Percentiles rank a stretch among this genome's conserved stretches.
Evolutionary conservation across 208 protist genomes (phyloP).

Genomic region (Blechomonas ayalai): DNA sequence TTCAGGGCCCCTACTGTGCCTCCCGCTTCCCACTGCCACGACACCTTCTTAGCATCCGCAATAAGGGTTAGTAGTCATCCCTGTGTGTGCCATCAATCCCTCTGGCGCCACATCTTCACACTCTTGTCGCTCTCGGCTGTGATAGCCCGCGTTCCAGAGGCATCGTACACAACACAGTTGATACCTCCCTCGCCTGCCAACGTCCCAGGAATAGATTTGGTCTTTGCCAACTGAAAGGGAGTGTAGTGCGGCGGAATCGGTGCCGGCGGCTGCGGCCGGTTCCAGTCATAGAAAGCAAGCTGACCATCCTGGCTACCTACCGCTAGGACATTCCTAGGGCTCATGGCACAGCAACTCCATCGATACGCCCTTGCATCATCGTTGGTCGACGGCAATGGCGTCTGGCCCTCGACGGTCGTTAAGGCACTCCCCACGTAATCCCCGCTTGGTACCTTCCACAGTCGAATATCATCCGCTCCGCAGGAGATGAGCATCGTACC

Average conservation of each 20-base stretch:
- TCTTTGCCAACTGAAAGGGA: conserved; percentile 66
- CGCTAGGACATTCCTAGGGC: conserved; percentile 89
- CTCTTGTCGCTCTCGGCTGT: conserved; percentile 98
- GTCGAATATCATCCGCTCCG: conserved; percentile 96
- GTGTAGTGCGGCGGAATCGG: conserved; percentile 31
- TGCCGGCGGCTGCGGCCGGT: conserved; percentile 51
- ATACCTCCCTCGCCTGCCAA: conserved; percentile 91
- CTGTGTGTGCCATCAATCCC: no score
- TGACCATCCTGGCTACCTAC: conserved; percentile 91
- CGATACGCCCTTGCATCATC: conserved; percentile 46
- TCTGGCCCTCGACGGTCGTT: conserved; percentile 65
- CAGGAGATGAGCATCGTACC: conserved; percentile 93
- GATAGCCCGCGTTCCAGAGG: conserved; percentile 96
- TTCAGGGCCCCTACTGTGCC: no score
- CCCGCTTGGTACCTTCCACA: conserved; percentile 94
- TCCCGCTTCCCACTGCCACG: no score
- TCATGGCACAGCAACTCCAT: conserved; percentile 84
- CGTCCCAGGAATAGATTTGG: conserved; percentile 74
- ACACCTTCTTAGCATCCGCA: no score
- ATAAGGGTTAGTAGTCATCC: no score
- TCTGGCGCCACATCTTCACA: conserved; percentile 90
- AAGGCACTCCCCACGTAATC: conserved; percentile 93
- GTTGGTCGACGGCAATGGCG: conserved; percentile 24
- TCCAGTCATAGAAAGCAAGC: conserved; percentile 98
- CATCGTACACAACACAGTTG: conserved; percentile 90